Base-by-base conservation (phyloP, 202 grass and related monocot species). In the Cymbopogon flexuosus region DNA sequence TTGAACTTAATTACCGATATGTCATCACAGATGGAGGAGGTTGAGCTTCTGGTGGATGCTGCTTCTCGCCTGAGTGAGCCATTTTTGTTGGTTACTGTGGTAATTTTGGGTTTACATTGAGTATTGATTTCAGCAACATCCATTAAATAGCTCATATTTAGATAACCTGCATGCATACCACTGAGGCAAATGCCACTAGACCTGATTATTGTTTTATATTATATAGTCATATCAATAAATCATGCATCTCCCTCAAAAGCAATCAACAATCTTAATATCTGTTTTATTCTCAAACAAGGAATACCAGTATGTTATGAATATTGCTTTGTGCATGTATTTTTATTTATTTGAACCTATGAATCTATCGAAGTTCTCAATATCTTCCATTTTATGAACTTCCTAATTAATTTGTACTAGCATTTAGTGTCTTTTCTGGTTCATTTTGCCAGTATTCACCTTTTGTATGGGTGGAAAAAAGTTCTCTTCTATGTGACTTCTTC, bases 21-120 rank as follows among this genome's bases (percentile, higher is more conserved):
- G 33, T 88, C 79, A 39, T 91, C 36, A 71, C 92, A 98, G 96
- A 98, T 98, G 96, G 88, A 98, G 83, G 95, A 98, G 67, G 88
- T 91, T 68, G 93, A 86, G 11, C 92, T 98, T 92, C 88, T 98
- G 40, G 84, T 89, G 72, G 96, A 95, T 89, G 92, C 96, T 84
- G 91, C 84, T 88, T 90, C 88, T 80, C 84, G 90, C 34, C 92
- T 98, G 83, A 95, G 69, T 87, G 92, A 98, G 84, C 96, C 96
- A 89, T 98, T 98, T 98, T 89, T 98, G 86, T 86, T 98, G 86
- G 96, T 98, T 89, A 90, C 81, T 98, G 92, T 98, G 96, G 96
- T 98, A 94, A 95, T 92, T 84, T 91, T 75, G 37, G 77, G 65
- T 85, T 77, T 77, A 81, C 61, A 75, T 73, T 45, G 64, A 83